Evolutionary conservation across 2,329 filamentous ascomycete species (phyloP).

Genomic region (Thelonectria discophora): DNA sequence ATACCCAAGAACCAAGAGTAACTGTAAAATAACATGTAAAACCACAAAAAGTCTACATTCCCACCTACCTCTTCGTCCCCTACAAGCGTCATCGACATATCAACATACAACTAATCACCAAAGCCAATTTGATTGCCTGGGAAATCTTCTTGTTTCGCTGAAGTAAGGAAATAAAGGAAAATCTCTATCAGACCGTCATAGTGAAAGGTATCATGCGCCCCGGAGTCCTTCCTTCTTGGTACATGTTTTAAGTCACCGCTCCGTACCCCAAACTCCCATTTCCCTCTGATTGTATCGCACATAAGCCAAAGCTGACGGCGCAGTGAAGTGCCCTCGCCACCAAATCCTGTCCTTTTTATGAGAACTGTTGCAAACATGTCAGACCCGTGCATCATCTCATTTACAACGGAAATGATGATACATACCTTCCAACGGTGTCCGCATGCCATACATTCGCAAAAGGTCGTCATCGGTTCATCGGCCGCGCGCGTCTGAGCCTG

Average conservation of each 20-base stretch:
- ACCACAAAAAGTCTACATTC: slow-evolving; percentile 3
- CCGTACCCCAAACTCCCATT: slow-evolving; percentile 39
- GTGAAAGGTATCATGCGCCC: slow-evolving; percentile 36
- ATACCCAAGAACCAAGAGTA: slow-evolving; percentile 44
- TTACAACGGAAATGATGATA: slow-evolving; percentile 2
- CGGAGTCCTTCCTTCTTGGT: slow-evolving; percentile 35
- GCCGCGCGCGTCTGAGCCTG: slow-evolving; percentile 96
- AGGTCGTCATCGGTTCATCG: slow-evolving; percentile 90
- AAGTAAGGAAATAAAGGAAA: slow-evolving; percentile 12
- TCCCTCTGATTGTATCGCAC: slow-evolving; percentile 28
- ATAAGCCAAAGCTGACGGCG: slow-evolving; percentile 23
- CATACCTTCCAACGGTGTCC: slow-evolving; percentile 77
- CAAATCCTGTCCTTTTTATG: slow-evolving; percentile 27
- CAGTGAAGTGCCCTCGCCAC: slow-evolving; percentile 33
- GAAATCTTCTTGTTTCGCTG: background rate
- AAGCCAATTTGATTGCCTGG: background rate
- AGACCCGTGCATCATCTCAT: slow-evolving; percentile 5
- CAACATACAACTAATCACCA: slow-evolving; percentile 21
- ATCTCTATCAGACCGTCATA: slow-evolving; percentile 27
- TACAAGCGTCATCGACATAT: background rate
- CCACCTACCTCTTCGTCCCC: slow-evolving; percentile 8
- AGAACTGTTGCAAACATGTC: slow-evolving; percentile 34
- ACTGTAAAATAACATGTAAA: slow-evolving; percentile 14
- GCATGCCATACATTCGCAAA: slow-evolving; percentile 76
- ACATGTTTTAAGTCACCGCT: slow-evolving; percentile 38